A percentile compares a stretch with the other conserved stretches of the same genome.
phyloP scores from a whole-genome alignment of 2,329 filamentous ascomycete species.

The Alternaria tenuissima region DNA sequence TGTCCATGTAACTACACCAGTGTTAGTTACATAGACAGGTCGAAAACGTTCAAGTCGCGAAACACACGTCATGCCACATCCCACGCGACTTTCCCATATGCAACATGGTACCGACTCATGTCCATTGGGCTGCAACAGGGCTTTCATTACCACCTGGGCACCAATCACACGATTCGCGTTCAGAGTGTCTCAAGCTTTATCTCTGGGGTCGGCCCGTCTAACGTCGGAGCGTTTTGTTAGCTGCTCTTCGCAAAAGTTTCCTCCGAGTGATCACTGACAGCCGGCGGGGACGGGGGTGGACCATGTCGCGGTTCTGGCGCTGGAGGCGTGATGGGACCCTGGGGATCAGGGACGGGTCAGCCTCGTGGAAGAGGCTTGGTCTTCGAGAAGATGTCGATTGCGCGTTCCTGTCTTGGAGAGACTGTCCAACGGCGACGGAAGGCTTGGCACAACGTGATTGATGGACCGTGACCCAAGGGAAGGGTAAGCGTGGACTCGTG shows the following conservation, averaged over 20 bases:
- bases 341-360: slow-evolving; percentile 11
- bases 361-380: slow-evolving; percentile 12
- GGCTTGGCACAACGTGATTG: slow-evolving; percentile 1
- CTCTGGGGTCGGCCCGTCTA: slow-evolving; percentile 21
- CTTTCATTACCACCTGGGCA: slow-evolving; percentile 14
- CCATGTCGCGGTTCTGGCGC: slow-evolving; percentile 12
- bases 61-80: slow-evolving; percentile 14
- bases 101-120: slow-evolving; percentile 14
- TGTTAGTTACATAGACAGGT: slow-evolving; percentile 8
- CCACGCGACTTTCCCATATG: slow-evolving; percentile 13
- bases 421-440: neutral
- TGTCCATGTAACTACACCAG: slow-evolving; percentile 11
- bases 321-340: slow-evolving; percentile 13
- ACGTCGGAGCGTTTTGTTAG: slow-evolving; percentile 19
- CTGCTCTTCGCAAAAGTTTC: slow-evolving; percentile 18
- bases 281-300: slow-evolving; percentile 7
- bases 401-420: slow-evolving; percentile 7
- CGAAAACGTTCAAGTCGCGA: slow-evolving; percentile 11
- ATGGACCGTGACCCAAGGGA: slow-evolving; percentile 5
- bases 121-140: slow-evolving; percentile 19
- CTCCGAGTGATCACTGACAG: slow-evolving; percentile 18
- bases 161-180: slow-evolving; percentile 16
- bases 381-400: slow-evolving; percentile 10
- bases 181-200: slow-evolving; percentile 15
- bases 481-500: neutral